A percentile compares a stretch with the other conserved stretches of the same genome.
Conservation (phyloP, 192 early-diverging fungal species). For the Coemansia sp. region DNA sequence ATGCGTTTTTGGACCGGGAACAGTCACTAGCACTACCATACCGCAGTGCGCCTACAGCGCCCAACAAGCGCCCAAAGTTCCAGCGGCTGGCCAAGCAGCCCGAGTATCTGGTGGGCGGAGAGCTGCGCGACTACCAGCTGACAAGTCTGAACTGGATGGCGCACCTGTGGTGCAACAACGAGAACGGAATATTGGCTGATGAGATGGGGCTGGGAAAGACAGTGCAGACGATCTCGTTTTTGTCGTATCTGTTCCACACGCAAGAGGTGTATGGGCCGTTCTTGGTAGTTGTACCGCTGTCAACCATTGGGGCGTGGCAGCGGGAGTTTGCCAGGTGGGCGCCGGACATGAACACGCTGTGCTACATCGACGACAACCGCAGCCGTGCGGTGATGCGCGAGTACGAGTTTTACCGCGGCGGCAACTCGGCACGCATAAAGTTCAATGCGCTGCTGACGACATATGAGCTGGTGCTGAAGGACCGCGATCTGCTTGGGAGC, state of each 20-base stretch:
- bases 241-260: slow-evolving; percentile 84
- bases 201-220: slow-evolving; percentile 98
- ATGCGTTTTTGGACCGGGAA: slow-evolving; percentile 78
- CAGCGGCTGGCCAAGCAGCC: slow-evolving; percentile 77
- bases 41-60: slow-evolving; percentile 52
- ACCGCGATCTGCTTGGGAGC: slow-evolving; percentile 71
- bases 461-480: slow-evolving; percentile 93
- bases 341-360: slow-evolving; percentile 86
- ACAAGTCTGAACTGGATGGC: slow-evolving; percentile 97
- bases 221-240: slow-evolving; percentile 91
- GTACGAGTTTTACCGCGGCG: slow-evolving; percentile 80
- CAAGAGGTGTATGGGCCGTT: slow-evolving; percentile 88
- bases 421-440: slow-evolving; percentile 56
- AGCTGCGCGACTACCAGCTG: slow-evolving; percentile 94
- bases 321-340: slow-evolving; percentile 95
- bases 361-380: slow-evolving; percentile 82
- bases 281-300: slow-evolving; percentile 93
- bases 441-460: slow-evolving; percentile 96
- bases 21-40: slow-evolving; percentile 73
- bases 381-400: slow-evolving; percentile 88
- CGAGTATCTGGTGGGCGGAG: slow-evolving; percentile 75
- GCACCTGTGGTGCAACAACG: slow-evolving; percentile 87
- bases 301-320: slow-evolving; percentile 93
- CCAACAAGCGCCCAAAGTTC: slow-evolving; percentile 72
- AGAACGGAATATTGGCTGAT: slow-evolving; percentile 97